These are phyloP conservation scores for Scutellaria baicalensis DNA, from an alignment of 257 asterid species.

Conservation along the genomic window DNA sequence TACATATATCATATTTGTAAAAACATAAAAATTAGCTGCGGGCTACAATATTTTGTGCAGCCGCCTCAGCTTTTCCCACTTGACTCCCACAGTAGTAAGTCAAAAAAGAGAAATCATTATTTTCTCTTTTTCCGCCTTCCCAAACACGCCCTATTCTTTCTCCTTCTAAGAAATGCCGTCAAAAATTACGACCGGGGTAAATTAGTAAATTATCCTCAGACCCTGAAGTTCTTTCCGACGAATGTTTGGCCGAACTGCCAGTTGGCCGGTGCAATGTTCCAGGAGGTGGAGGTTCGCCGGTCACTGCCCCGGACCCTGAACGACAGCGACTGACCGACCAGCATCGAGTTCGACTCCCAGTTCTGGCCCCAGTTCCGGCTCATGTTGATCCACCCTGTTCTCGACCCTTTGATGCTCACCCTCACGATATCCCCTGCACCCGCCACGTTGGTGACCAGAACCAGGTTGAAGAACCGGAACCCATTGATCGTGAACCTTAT, in stretches of 20 bases:
- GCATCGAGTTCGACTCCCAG: conserved; percentile 57
- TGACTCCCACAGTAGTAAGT: not conserved
- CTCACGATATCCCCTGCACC: conserved; percentile 81
- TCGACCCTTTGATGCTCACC: conserved; percentile 57
- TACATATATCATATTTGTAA: conserved; percentile 4
- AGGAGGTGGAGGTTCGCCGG: conserved; percentile 66
- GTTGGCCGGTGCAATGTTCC: conserved; percentile 60
- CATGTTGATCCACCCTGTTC: conserved; percentile 63
- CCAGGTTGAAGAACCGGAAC: conserved; percentile 67
- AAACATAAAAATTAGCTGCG: conserved; percentile 44
- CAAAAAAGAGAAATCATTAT: conserved; percentile 14
- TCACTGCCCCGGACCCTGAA: conserved; percentile 67
- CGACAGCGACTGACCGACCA: conserved; percentile 70
- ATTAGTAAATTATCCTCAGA: conserved; percentile 18
- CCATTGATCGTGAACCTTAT: conserved; percentile 78
- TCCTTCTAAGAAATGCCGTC: conserved; percentile 6
- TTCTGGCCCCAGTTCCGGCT: conserved; percentile 94
- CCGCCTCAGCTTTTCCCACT: conserved; percentile 58
- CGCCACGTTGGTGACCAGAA: conserved; percentile 68
- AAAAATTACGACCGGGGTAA: conserved; percentile 3
- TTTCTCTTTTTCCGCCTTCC: conserved; percentile 9
- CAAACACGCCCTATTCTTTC: not conserved
- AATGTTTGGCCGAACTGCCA: conserved; percentile 92
- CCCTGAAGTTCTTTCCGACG: conserved; percentile 74
- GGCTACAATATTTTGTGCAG: conserved; percentile 62